phyloP scores from a whole-genome alignment of 2,329 filamentous ascomycete genomes.

The Cladorrhinum sp. region DNA sequence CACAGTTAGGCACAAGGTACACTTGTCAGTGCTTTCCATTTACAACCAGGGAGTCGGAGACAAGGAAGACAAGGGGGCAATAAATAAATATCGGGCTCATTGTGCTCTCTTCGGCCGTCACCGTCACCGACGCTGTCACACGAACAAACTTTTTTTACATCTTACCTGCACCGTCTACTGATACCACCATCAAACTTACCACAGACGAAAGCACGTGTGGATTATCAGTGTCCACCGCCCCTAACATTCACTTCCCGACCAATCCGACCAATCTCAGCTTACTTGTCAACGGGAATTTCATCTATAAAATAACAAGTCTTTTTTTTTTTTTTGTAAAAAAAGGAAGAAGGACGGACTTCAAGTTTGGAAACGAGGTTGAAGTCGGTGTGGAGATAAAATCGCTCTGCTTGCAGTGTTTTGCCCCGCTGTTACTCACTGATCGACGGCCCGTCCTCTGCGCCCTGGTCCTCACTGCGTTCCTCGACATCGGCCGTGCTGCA shows the following conservation, averaged over 20 bases:
- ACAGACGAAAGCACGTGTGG: background rate
- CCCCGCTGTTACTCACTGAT: slow-evolving; percentile 9
- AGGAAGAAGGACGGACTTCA: no score
- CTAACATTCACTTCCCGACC: background rate
- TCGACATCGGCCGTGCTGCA: slow-evolving; percentile 2
- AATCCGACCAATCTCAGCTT: background rate
- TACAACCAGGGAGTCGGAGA: background rate
- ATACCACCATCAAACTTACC: background rate
- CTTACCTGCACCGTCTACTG: background rate
- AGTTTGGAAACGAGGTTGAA: no score
- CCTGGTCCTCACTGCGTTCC: slow-evolving; percentile 16
- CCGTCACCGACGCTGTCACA: background rate
- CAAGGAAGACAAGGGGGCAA: slow-evolving; percentile 4
- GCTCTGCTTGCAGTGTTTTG: background rate
- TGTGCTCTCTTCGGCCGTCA: background rate
- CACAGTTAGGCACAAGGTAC: slow-evolving; percentile 7
- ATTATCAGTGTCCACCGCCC: background rate
- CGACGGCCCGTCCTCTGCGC: slow-evolving; percentile 16
- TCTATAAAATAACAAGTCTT: no score
- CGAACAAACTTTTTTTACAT: background rate
- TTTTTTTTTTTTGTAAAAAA: no score
- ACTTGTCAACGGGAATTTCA: no score
- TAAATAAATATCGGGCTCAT: slow-evolving; percentile 8
- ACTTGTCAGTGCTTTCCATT: background rate
- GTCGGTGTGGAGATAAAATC: background rate